Percentiles rank a stretch among this genome's conserved stretches.
Conservation (phyloP, 2,329 filamentous ascomycete species). For the Aspergillus sp. region DNA sequence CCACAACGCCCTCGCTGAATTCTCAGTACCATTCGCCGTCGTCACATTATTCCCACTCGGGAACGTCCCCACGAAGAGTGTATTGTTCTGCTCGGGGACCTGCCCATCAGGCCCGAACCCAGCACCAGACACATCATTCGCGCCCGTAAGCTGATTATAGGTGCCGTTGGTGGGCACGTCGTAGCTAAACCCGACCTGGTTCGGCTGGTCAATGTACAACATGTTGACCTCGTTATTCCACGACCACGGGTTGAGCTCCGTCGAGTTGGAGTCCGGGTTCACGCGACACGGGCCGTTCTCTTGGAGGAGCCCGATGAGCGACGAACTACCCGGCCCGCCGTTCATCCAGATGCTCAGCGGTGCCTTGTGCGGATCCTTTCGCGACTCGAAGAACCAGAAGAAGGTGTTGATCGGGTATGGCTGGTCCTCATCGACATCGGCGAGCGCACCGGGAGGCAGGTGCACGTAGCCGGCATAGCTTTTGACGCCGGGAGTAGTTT, state of each 20-base stretch:
- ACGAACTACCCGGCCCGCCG: slow-evolving; percentile 52
- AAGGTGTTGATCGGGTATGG: slow-evolving; percentile 55
- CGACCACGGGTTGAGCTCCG: slow-evolving; percentile 49
- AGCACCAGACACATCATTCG: slow-evolving; percentile 21
- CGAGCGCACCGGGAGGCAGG: slow-evolving; percentile 41
- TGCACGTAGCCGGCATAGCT: slow-evolving; percentile 55
- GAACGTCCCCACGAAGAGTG: slow-evolving; percentile 47
- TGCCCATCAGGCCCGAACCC: slow-evolving; percentile 8
- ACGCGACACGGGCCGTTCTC: slow-evolving; percentile 48
- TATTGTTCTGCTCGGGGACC: slow-evolving; percentile 42
- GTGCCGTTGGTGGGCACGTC: slow-evolving; percentile 36
- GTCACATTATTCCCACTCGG: slow-evolving; percentile 37
- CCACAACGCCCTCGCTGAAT: slow-evolving; percentile 50
- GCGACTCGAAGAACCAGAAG: slow-evolving; percentile 58
- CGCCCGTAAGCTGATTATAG: slow-evolving; percentile 19
- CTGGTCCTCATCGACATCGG: slow-evolving; percentile 36
- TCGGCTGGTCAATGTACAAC: slow-evolving; percentile 63
- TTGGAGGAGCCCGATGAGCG: slow-evolving; percentile 49
- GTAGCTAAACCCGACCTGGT: slow-evolving; percentile 53
- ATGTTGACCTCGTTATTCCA: slow-evolving; percentile 59
- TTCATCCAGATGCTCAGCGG: slow-evolving; percentile 56
- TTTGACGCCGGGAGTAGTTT: slow-evolving; percentile 48
- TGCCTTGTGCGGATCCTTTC: slow-evolving; percentile 45
- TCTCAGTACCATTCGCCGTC: slow-evolving; percentile 44
- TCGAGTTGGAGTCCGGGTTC: slow-evolving; percentile 45